A percentile compares a stretch with the other conserved stretches of the same genome.
Conservation (phyloP, 2,329 filamentous ascomycete species). For the Ceratocystis papillata region DNA sequence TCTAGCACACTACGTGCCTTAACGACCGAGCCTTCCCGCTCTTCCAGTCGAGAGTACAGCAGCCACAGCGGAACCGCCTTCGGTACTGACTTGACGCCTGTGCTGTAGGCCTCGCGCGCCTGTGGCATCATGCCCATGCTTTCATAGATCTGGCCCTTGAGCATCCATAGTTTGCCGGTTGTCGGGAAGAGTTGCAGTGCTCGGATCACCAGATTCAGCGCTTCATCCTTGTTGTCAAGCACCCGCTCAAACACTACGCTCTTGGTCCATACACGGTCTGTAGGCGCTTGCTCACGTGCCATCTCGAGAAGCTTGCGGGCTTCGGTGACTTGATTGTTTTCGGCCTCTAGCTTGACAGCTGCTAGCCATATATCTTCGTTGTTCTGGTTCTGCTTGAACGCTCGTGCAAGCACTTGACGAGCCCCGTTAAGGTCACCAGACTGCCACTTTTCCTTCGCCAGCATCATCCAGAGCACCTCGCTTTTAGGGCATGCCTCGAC, state of each 20-base stretch:
- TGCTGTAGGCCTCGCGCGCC: slow-evolving; percentile 79
- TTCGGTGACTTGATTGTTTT: slow-evolving; percentile 70
- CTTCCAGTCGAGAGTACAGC: slow-evolving; percentile 77
- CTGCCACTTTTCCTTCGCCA: slow-evolving; percentile 90
- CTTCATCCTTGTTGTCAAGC: slow-evolving; percentile 63
- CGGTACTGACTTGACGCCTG: slow-evolving; percentile 77
- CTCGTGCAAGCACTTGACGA: slow-evolving; percentile 70
- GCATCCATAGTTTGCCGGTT: slow-evolving; percentile 88
- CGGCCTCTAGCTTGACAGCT: slow-evolving; percentile 90
- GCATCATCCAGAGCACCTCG: slow-evolving; percentile 89
- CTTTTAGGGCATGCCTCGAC: slow-evolving; percentile 87
- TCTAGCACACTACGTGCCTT: slow-evolving; percentile 93
- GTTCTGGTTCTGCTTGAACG: slow-evolving; percentile 89
- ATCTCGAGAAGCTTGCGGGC: slow-evolving; percentile 71
- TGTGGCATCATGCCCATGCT: slow-evolving; percentile 65
- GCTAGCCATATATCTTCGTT: slow-evolving; percentile 98
- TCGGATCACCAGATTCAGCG: slow-evolving; percentile 77
- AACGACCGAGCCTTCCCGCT: slow-evolving; percentile 69
- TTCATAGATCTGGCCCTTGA: slow-evolving; percentile 97
- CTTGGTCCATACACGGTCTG: slow-evolving; percentile 95
- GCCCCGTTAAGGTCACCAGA: slow-evolving; percentile 79
- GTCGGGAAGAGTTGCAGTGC: slow-evolving; percentile 78
- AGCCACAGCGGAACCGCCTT: slow-evolving; percentile 82
- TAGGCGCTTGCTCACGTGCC: slow-evolving; percentile 79
- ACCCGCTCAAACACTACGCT: slow-evolving; percentile 88